Evolutionary conservation across 495 filamentous ascomycete genomes (phyloP).

Genomic region (Neurospora sp.): DNA sequence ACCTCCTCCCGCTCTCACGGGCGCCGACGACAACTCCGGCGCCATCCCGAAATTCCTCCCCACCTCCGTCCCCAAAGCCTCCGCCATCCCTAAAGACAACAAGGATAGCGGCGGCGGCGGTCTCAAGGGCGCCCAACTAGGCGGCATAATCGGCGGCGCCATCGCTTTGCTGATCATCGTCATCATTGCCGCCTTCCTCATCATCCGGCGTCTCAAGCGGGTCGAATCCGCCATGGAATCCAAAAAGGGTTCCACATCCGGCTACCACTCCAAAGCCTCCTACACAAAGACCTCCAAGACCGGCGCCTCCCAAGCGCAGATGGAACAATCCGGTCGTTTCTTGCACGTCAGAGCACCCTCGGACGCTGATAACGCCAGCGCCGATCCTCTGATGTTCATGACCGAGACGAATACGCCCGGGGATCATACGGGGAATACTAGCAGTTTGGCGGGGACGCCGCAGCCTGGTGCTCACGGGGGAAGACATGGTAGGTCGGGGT

Average conservation of each 20-base stretch:
- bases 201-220: conserved; percentile 29
- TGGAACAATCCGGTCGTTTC: conserved; percentile 14
- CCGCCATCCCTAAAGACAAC: conserved; percentile 6
- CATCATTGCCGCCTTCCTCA: conserved; percentile 24
- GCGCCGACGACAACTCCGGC: conserved; percentile 1
- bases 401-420: background rate
- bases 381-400: conserved; percentile 15
- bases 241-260: conserved; percentile 19
- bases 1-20: conserved; percentile 7
- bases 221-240: conserved; percentile 23
- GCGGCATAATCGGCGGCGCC: conserved; percentile 36
- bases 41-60: conserved; percentile 27
- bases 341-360: conserved; percentile 12
- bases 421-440: background rate
- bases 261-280: conserved; percentile 7
- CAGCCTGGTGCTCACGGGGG: background rate
- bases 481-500: conserved; percentile 14
- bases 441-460: conserved; percentile 6
- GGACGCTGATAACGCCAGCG: conserved; percentile 11
- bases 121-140: conserved; percentile 26
- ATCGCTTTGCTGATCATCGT: conserved; percentile 29
- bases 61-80: conserved; percentile 27
- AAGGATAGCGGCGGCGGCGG: conserved; percentile 6
- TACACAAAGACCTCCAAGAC: background rate
- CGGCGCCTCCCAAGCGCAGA: conserved; percentile 10